Conservation (phyloP, 2,329 filamentous ascomycete species). For the Fusarium sp. region DNA sequence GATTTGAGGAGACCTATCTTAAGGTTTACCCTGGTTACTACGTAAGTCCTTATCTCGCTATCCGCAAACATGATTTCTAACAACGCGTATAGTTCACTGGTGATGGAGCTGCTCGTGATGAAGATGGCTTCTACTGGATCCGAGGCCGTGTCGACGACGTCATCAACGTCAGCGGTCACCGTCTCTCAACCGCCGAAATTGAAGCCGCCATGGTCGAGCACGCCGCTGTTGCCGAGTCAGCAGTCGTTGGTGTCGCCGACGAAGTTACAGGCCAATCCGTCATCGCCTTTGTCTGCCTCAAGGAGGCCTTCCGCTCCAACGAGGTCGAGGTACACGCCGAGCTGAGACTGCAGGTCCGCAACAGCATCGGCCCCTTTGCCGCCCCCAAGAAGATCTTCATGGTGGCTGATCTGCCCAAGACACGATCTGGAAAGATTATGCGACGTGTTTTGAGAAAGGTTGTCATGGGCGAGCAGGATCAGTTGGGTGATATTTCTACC, state of each 20-base stretch:
- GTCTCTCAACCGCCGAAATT: slow-evolving; percentile 95
- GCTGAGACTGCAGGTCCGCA: slow-evolving; percentile 87
- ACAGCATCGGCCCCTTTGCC: slow-evolving; percentile 93
- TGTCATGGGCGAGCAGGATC: slow-evolving; percentile 91
- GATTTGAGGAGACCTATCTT: slow-evolving; percentile 96
- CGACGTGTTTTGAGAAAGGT: slow-evolving; percentile 93
- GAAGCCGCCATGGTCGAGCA: slow-evolving; percentile 94
- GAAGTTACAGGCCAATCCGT: slow-evolving; percentile 94
- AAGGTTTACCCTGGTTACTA: slow-evolving; percentile 97
- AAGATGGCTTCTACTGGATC: slow-evolving; percentile 99
- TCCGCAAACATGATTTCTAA: background rate
- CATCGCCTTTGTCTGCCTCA: slow-evolving; percentile 91
- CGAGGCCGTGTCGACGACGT: slow-evolving; percentile 95
- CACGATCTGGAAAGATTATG: slow-evolving; percentile 97
- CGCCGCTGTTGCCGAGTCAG: slow-evolving; percentile 85
- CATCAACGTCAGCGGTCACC: slow-evolving; percentile 93
- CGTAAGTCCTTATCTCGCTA: slow-evolving; percentile 62
- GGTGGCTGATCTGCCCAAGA: slow-evolving; percentile 92
- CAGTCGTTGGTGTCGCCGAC: slow-evolving; percentile 88
- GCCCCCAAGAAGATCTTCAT: slow-evolving; percentile 90
- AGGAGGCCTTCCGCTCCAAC: slow-evolving; percentile 60
- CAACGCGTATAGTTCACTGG: slow-evolving; percentile 74
- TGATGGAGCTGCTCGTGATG: slow-evolving; percentile 90
- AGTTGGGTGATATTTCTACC: slow-evolving; percentile 89
- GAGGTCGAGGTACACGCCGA: slow-evolving; percentile 84